Conservation (phyloP, 495 filamentous ascomycete genomes). For the Cenococcum geophilum region DNA sequence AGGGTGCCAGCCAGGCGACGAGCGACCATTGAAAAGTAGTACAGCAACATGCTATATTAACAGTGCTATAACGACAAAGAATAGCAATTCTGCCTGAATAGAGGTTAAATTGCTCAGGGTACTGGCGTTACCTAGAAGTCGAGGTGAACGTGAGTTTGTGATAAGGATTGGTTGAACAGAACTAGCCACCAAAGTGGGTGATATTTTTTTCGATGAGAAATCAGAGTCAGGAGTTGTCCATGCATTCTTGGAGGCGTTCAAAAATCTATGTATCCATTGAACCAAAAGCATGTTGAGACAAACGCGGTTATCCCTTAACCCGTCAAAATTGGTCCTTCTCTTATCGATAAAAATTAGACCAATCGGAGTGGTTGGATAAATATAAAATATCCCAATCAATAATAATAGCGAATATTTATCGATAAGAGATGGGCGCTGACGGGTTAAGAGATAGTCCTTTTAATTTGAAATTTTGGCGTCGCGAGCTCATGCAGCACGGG, state of each 20-base stretch:
- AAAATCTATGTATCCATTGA: background rate
- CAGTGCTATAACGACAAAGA: background rate
- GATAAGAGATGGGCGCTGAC: too few species aligned
- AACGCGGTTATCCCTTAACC: background rate
- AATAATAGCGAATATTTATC: too few species aligned
- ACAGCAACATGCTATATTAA: constrained; percentile 3
- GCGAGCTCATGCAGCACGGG: constrained; percentile 1
- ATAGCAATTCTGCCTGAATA: background rate
- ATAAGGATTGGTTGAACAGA: background rate
- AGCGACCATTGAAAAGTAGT: background rate
- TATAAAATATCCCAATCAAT: too few species aligned
- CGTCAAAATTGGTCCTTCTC: too few species aligned
- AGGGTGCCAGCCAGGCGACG: background rate
- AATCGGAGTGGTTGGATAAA: too few species aligned
- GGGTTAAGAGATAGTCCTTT: background rate
- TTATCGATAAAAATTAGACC: too few species aligned
- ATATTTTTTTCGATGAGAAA: background rate
- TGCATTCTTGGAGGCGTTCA: background rate
- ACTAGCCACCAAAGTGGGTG: background rate
- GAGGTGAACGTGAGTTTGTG: background rate
- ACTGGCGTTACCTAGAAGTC: background rate
- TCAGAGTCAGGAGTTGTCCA: background rate
- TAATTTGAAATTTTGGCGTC: background rate
- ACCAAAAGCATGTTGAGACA: background rate
- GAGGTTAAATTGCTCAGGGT: background rate